These are phyloP conservation scores for Physcomitrium patens DNA, from an alignment of 225 moss, liverwort and hornwort species.

Conservation along the genomic window DNA sequence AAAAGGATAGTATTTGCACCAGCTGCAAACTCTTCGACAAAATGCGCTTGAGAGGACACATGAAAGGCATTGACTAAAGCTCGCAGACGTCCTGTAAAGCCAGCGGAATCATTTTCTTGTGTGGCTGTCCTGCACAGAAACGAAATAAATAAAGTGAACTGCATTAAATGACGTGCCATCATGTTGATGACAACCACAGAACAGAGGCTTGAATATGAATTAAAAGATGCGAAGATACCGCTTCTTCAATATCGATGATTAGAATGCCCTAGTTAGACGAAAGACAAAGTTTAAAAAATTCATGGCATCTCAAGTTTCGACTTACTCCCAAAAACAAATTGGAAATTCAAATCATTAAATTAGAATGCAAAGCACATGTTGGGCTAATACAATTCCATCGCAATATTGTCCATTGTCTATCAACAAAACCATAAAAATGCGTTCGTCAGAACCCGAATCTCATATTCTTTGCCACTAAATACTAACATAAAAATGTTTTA, in stretches of 20 bases:
- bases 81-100: constrained; percentile 80
- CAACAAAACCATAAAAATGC: not conserved
- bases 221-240: constrained; percentile 5
- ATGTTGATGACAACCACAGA: not conserved
- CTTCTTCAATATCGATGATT: not conserved
- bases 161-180: constrained; percentile 29
- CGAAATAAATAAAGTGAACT: not conserved
- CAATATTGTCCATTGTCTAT: not conserved
- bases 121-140: constrained; percentile 43
- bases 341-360: not conserved
- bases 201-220: not conserved
- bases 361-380: not conserved
- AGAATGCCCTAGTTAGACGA: constrained; percentile 13
- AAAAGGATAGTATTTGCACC: constrained; percentile 57
- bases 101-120: constrained; percentile 54
- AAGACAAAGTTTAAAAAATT: constrained; percentile 2
- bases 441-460: not conserved
- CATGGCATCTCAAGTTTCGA: not conserved
- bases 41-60: constrained; percentile 82
- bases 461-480: not conserved
- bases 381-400: not conserved
- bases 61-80: constrained; percentile 81
- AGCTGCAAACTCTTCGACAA: constrained; percentile 88
- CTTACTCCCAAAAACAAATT: not conserved
- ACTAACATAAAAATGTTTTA: constrained; percentile 20